These are phyloP conservation scores for Fraxinus baroniana DNA, from an alignment of 305 asterid species.

Conservation along the genomic window DNA sequence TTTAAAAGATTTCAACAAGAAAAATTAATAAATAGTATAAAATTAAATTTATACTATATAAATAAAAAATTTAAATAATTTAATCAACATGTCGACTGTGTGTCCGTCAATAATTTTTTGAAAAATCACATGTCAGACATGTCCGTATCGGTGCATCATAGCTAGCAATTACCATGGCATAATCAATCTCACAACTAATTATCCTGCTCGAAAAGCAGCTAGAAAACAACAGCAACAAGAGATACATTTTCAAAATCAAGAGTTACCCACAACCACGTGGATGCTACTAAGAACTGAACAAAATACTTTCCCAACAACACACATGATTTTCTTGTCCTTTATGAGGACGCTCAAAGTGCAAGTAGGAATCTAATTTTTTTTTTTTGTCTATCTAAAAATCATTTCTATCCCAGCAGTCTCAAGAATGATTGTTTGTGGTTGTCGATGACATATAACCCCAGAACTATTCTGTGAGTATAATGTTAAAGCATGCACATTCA, in stretches of 20 bases:
- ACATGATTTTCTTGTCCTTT: background rate
- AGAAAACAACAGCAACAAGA: background rate
- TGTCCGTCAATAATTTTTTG: no score
- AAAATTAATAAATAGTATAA: no score
- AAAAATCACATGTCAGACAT: no score
- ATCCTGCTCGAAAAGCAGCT: slow-evolving; percentile 8
- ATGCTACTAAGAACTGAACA: slow-evolving; percentile 11
- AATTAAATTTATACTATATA: no score
- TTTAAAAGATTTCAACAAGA: no score
- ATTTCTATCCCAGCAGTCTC: background rate
- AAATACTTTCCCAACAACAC: background rate
- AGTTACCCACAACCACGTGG: background rate
- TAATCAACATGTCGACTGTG: no score
- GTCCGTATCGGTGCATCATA: no score
- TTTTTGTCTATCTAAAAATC: background rate
- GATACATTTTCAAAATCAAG: background rate
- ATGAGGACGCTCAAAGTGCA: no score
- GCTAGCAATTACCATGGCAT: background rate
- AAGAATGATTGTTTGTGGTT: background rate
- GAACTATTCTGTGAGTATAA: background rate
- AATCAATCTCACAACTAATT: background rate
- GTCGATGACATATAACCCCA: background rate
- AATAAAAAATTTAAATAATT: no score
- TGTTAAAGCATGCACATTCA: background rate
- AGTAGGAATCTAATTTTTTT: background rate